Evolutionary conservation across 345 rosid genomes (phyloP).

Genomic region (Salix udensis): DNA sequence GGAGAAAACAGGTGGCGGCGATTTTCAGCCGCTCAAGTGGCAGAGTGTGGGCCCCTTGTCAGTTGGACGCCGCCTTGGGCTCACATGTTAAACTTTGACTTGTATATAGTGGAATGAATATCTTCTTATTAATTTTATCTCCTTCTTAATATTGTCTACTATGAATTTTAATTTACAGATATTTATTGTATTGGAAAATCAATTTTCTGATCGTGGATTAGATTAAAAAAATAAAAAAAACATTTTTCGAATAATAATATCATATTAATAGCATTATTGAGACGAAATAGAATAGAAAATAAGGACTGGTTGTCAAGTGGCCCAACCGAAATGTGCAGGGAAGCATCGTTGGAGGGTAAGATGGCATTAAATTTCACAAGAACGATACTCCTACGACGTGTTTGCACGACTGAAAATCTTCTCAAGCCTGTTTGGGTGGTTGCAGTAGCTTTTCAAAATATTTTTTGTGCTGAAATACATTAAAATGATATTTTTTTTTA

Average conservation of each 20-base stretch:
- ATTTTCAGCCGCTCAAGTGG: background rate
- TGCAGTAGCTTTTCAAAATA: no score
- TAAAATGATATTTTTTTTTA: no score
- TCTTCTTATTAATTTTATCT: background rate
- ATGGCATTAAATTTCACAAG: background rate
- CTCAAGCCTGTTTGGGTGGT: no score
- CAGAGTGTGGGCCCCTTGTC: background rate
- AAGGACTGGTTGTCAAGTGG: background rate
- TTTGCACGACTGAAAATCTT: background rate
- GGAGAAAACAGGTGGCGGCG: constrained; percentile 1
- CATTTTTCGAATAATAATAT: no score
- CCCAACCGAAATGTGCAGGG: background rate
- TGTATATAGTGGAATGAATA: background rate
- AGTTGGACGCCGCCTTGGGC: background rate
- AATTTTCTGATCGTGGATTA: background rate
- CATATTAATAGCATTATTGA: background rate
- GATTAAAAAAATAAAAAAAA: no score
- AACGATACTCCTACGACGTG: background rate
- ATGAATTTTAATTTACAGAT: background rate
- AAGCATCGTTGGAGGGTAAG: background rate
- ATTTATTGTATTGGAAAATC: background rate
- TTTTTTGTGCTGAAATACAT: no score
- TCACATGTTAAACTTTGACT: background rate
- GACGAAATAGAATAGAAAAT: background rate
- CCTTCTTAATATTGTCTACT: background rate